These are phyloP conservation scores for Penstemon newberryi DNA, from an alignment of 257 asterid species.

Conservation along the genomic window DNA sequence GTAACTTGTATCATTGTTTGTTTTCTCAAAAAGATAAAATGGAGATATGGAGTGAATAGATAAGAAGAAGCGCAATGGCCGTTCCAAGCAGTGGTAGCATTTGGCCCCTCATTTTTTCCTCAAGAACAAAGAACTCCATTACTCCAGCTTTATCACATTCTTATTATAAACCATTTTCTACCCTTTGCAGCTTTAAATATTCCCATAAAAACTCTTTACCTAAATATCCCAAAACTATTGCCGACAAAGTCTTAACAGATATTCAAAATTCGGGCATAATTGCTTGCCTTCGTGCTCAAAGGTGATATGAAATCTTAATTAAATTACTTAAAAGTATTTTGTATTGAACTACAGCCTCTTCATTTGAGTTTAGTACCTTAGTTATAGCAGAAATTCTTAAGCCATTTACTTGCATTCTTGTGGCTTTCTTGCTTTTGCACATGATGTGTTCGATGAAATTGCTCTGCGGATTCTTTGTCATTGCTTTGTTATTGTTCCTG, in stretches of 20 bases:
- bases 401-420: conserved; percentile 74
- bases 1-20: too few relatives aligned
- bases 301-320: conserved; percentile 31
- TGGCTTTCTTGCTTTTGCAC: conserved; percentile 29
- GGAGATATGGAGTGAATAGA: too few relatives aligned
- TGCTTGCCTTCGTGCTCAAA: conserved; percentile 82
- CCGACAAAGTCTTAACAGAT: conserved; percentile 49
- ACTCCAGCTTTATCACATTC: neutral
- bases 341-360: too few relatives aligned
- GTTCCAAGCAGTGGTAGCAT: conserved; percentile 17
- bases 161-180: conserved; percentile 1
- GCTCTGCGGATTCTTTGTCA: neutral
- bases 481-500: conserved; percentile 21
- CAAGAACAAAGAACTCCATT: conserved; percentile 13
- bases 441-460: neutral
- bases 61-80: neutral
- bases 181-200: conserved; percentile 20
- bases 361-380: neutral
- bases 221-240: conserved; percentile 26
- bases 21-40: too few relatives aligned
- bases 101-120: conserved; percentile 19
- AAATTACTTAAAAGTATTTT: too few relatives aligned
- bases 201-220: conserved; percentile 23
- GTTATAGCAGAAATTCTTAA: conserved; percentile 52
- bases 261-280: conserved; percentile 65